Conservation (phyloP, 1,284 basidiomycete genomes). For the Ceratobasidium sp. region DNA sequence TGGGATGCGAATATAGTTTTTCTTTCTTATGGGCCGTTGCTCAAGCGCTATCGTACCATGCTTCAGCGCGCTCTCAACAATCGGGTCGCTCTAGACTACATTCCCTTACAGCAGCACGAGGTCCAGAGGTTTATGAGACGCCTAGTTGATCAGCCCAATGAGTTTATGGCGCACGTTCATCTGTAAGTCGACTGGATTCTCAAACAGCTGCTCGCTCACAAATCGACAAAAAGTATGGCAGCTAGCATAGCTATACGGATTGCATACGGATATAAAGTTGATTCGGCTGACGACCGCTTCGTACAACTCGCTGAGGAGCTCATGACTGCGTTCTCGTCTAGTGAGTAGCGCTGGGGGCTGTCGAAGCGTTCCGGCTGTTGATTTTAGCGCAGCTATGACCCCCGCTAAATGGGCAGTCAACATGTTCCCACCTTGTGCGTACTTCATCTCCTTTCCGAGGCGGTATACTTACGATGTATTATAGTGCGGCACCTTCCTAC, state of each 20-base stretch:
- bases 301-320: slow-evolving; percentile 6
- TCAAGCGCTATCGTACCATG: too few species aligned
- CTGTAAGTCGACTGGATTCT: background rate
- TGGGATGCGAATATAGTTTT: background rate
- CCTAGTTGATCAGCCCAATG: background rate
- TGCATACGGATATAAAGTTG: slow-evolving; percentile 18
- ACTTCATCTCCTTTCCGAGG: background rate
- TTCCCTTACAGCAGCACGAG: slow-evolving; percentile 6
- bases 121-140: background rate
- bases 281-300: slow-evolving; percentile 4
- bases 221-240: background rate
- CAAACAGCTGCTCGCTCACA: background rate
- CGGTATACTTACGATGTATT: background rate
- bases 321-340: background rate
- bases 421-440: slow-evolving; percentile 2
- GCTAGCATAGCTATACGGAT: background rate
- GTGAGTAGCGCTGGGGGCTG: background rate
- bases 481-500: slow-evolving; percentile 6
- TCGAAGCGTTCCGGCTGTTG: background rate
- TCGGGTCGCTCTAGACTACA: too few species aligned
- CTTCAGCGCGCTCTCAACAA: too few species aligned
- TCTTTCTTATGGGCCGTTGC: slow-evolving; percentile 6
- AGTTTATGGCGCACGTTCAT: slow-evolving; percentile 10
- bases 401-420: background rate
- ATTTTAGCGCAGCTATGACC: background rate